Base-by-base conservation (phyloP, 2,329 filamentous ascomycete genomes). In the Thyridium curvatum region DNA sequence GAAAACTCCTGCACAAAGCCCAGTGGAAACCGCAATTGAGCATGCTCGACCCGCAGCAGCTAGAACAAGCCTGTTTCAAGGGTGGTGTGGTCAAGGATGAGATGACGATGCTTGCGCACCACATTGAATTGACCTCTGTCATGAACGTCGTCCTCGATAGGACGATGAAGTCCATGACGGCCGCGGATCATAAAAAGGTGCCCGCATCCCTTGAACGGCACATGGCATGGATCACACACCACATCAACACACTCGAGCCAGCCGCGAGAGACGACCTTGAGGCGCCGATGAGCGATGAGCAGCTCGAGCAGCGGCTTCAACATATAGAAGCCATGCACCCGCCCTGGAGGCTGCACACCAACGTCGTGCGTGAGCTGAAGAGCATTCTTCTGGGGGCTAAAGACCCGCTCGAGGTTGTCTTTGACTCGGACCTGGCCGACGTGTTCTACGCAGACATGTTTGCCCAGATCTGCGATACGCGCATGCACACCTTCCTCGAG, bases 21-120 rank as follows among this genome's bases (percentile, higher is more conserved):
- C 54, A 60, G 18, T 65, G 61, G 61, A 59, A 60, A 41, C 62
- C 61, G 1, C 58, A 64, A 37, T 46, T 65, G 15, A 60, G 58
- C 46, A 32, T 62, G n/a, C 47, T 64, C 12, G 42, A 46, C 13
- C 46, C 47, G 9, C 18, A 52, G 31, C 51, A 62, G 40, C 45
- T 64, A 8, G 37, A 33, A 6, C 31, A 34, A 2, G 36, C 42
- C 2, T 61, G 55, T 35, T 33, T 46, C 12, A 47, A 46, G 7
- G 35, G 53, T 26, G 38, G 31, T 1, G 46, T 48, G 18, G 30
- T 42, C 3, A 46, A 50, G 34, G 51, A 55, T 18, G 57, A 58
- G 34, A 21, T 34, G 2, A 46, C 51, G 39, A 18, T 47, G 16
- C 14, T 26, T 12, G 42, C 47, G 18, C 44, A 51, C 35, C 17